Base-by-base conservation (phyloP, 176 grass and related monocot species). In the Chloris gayana region DNA sequence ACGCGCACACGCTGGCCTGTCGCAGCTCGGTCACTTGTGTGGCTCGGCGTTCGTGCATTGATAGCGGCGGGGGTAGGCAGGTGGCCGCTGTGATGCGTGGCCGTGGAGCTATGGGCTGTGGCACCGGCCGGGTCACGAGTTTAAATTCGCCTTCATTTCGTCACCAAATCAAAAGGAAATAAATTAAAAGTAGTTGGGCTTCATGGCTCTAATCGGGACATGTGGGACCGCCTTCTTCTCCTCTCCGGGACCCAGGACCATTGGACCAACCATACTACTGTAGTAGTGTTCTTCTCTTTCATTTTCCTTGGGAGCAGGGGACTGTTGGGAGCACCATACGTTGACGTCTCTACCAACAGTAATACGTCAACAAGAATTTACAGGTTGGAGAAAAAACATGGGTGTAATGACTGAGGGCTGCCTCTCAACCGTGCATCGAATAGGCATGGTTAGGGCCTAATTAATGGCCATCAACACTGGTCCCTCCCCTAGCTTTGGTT, bases 131-230 rank as follows among this genome's bases (percentile, higher is more conserved):
- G 51, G 41, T n/a, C 19, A 19, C 19, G 11, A 22, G 19, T 7
- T 51, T 51, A 51, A 51, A 51, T 19, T 51, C 49, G 49, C 17
- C 49, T 51, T 19, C 17, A 51, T 51, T 39, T 39, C 3, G 37
- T 39, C 37, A 39, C 8, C 3, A 50, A 18, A 50, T 4, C 15
- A 2, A 4, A 4, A 50, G 4, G 18, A 50, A 50, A 50, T 14
- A 18, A 15, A 49, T 3, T 4, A 50, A 49, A 49, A 33, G 76
- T 69, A 17, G 77, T 68, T 81, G 77, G 27, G 6, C 71, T 62
- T 76, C 85, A 41, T 81, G 84, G 49, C 50, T 32, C 27, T n/a
- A n/a, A 25, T 29, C 34, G 62, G 70, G 30, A 41, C 46, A 45
- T 4, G 42, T 64, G 67, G 56, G 41, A 42, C 72, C 41, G 1